Conservation (phyloP, 2,329 filamentous ascomycete species). For the Aspergillus sp. region DNA sequence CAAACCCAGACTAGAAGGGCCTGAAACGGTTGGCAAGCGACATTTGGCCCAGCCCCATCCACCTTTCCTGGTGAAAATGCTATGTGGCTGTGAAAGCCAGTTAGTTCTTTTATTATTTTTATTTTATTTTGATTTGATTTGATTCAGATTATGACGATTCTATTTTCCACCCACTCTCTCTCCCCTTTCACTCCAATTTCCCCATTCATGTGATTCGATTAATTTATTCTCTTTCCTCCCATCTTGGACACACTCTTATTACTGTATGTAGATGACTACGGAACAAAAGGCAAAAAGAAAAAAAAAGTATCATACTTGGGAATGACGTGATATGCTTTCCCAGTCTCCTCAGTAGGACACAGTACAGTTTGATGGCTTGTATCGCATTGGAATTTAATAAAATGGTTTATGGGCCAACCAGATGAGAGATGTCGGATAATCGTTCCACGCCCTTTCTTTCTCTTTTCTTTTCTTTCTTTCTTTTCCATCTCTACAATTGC, state of each 20-base stretch:
- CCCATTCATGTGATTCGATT: neutral
- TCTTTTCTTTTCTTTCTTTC: neutral
- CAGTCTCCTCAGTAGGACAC: neutral
- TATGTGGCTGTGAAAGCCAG: slow-evolving; percentile 11
- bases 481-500: neutral
- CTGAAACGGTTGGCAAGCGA: slow-evolving; percentile 16
- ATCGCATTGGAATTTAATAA: neutral
- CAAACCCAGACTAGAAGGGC: slow-evolving; percentile 11
- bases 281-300: no score
- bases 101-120: neutral
- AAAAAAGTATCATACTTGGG: neutral
- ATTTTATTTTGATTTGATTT: neutral
- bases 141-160: neutral
- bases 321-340: neutral
- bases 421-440: neutral
- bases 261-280: neutral
- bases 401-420: neutral
- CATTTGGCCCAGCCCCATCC: slow-evolving; percentile 12
- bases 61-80: neutral
- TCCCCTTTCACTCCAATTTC: neutral
- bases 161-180: neutral
- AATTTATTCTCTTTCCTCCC: neutral
- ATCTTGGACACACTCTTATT: no score
- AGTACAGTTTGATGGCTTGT: neutral
- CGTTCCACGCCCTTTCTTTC: neutral